Evolutionary conservation across 441 rosid genomes (phyloP).

Genomic region (Erysimum cheiri): DNA sequence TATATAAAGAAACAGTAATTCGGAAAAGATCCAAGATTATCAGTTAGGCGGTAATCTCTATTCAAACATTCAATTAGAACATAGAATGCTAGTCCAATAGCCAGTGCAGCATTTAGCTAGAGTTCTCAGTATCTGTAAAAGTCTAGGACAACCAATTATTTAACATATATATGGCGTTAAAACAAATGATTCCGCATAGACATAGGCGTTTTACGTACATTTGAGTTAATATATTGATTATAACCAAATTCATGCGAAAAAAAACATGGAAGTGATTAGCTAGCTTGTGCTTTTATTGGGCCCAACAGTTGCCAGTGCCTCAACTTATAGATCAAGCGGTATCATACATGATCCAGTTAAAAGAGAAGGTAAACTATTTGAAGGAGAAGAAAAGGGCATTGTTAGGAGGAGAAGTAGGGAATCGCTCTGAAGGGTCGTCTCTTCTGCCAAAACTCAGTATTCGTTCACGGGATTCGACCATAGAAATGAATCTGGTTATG

Average conservation of each 20-base stretch:
- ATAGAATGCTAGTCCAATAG: too few relatives aligned
- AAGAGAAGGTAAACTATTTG: constrained; percentile 34
- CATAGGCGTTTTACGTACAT: background rate
- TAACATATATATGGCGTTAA: background rate
- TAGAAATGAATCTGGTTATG: constrained; percentile 44
- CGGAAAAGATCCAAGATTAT: too few relatives aligned
- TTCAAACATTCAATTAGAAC: too few relatives aligned
- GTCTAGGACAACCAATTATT: too few relatives aligned
- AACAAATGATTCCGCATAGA: background rate
- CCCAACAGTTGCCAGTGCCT: constrained; percentile 39
- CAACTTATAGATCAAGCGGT: constrained; percentile 44
- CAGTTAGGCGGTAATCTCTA: too few relatives aligned
- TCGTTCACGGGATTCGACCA: constrained; percentile 30
- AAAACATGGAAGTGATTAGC: background rate
- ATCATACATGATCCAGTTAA: constrained; percentile 41
- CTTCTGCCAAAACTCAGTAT: constrained; percentile 34
- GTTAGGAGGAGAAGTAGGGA: constrained; percentile 9
- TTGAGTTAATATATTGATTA: background rate
- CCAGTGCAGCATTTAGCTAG: too few relatives aligned
- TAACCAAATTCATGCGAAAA: background rate
- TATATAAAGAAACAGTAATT: too few relatives aligned
- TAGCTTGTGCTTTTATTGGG: constrained; percentile 5
- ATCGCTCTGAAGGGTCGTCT: constrained; percentile 9
- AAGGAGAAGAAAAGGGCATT: constrained; percentile 25
- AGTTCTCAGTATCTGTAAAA: too few relatives aligned